Conservation (phyloP, 163 green algal species). For the Scenedesmus sp. region DNA sequence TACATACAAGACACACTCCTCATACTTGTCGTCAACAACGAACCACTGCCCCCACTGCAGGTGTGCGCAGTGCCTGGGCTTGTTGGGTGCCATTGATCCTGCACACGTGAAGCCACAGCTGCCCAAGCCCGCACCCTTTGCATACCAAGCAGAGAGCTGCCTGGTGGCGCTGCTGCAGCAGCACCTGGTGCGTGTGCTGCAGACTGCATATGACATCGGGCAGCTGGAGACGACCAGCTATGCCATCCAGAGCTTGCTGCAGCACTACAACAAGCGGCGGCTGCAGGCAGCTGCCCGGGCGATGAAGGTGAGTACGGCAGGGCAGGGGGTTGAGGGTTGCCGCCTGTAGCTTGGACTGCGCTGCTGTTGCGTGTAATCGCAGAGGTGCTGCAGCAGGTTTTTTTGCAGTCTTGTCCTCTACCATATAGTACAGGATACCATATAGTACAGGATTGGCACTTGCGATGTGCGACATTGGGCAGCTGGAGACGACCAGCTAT, state of each 20-base stretch:
- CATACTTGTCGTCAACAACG: neutral
- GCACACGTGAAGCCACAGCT: constrained; percentile 68
- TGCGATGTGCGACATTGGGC: constrained; percentile 63
- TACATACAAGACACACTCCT: no score
- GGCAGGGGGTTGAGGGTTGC: neutral
- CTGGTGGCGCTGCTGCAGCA: constrained; percentile 68
- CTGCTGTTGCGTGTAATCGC: neutral
- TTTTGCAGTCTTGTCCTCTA: no score
- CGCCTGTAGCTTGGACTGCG: neutral
- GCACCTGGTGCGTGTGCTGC: constrained; percentile 88
- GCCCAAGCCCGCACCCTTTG: constrained; percentile 51
- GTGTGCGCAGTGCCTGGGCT: constrained; percentile 79
- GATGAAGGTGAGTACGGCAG: neutral
- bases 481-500: constrained; percentile 85
- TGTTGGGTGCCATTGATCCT: constrained; percentile 83
- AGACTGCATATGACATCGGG: constrained; percentile 78
- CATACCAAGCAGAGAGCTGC: neutral
- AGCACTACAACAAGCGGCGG: constrained; percentile 57
- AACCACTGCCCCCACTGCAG: constrained; percentile 47
- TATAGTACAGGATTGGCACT: no score
- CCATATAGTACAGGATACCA: no score
- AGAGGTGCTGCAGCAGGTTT: neutral
- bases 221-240: constrained; percentile 85
- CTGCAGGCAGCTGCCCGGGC: neutral
- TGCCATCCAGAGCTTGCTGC: constrained; percentile 79